Percentiles rank a stretch among this genome's conserved stretches.
Evolutionary conservation across 2,329 filamentous ascomycete genomes (phyloP).

Genomic region (Dendrostoma leiphaemia): DNA sequence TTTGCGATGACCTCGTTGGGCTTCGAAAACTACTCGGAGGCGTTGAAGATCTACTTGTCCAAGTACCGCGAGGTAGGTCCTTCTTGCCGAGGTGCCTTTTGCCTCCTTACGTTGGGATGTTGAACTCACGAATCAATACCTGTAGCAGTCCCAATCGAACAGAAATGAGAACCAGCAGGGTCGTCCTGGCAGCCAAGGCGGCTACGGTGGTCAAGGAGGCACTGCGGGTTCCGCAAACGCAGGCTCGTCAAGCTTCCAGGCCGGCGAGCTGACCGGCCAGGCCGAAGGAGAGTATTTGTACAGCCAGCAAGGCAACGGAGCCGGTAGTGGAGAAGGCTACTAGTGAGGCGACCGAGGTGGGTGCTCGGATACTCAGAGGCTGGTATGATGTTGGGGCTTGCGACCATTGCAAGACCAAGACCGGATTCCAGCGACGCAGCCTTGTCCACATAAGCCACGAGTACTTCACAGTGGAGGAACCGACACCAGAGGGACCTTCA

Average conservation of each 20-base stretch:
- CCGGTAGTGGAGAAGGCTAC: slow-evolving; percentile 51
- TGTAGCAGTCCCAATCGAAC: slow-evolving; percentile 74
- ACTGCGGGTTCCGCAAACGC: slow-evolving; percentile 37
- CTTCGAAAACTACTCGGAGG: slow-evolving; percentile 98
- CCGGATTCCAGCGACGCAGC: no score
- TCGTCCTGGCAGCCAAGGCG: slow-evolving; percentile 50
- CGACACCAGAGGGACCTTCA: no score
- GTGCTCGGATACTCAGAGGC: background rate
- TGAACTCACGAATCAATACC: slow-evolving; percentile 25
- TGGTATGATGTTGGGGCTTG: no score
- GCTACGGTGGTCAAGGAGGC: slow-evolving; percentile 43
- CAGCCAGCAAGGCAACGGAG: slow-evolving; percentile 54
- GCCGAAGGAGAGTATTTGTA: slow-evolving; percentile 54
- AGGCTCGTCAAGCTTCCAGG: slow-evolving; percentile 41
- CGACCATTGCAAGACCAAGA: no score
- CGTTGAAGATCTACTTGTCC: slow-evolving; percentile 94
- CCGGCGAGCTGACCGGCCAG: slow-evolving; percentile 41
- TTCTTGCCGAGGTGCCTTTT: background rate
- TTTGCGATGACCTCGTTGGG: slow-evolving; percentile 99
- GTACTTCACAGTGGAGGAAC: no score
- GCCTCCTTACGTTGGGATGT: background rate
- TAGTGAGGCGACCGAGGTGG: slow-evolving; percentile 27
- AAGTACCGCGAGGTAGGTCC: slow-evolving; percentile 94
- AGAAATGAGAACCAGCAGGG: slow-evolving; percentile 55
- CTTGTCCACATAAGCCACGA: no score